A percentile compares a stretch with the other conserved stretches of the same genome.
Evolutionary conservation across 805 yeast genomes (phyloP).

Genomic region (Saccharomycopsis olivae): DNA sequence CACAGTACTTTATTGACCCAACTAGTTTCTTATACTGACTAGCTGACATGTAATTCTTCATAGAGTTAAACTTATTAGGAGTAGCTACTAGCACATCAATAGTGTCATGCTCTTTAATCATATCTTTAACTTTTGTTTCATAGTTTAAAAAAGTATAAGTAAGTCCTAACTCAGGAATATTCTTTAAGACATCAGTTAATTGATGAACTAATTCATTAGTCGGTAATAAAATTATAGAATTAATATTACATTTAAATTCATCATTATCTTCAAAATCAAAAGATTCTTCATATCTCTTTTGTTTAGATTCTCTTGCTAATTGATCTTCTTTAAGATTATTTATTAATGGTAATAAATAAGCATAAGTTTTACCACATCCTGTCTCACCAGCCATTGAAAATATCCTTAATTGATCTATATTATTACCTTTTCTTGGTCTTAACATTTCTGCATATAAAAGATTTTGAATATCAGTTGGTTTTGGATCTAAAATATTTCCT

Average conservation of each 20-base stretch:
- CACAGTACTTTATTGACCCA: constrained; percentile 41
- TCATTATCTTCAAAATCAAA: not conserved
- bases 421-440: constrained; percentile 23
- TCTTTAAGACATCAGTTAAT: constrained; percentile 38
- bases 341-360: constrained; percentile 69
- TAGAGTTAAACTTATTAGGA: constrained; percentile 55
- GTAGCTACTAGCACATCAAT: constrained; percentile 80
- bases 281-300: not conserved
- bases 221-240: constrained; percentile 64
- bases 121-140: constrained; percentile 7
- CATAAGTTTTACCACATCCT: constrained; percentile 94
- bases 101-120: constrained; percentile 25
- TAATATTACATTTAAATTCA: constrained; percentile 38
- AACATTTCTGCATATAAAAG: constrained; percentile 56
- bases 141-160: constrained; percentile 6
- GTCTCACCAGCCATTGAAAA: constrained; percentile 92
- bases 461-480: constrained; percentile 75
- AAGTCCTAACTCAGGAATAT: constrained; percentile 12
- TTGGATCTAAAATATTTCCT: constrained; percentile 21
- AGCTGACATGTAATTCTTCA: constrained; percentile 21
- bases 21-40: constrained; percentile 25
- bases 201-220: constrained; percentile 84
- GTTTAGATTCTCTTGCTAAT: constrained; percentile 9
- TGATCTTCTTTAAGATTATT: constrained; percentile 58
- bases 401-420: constrained; percentile 35